Evolutionary conservation across 2,329 filamentous ascomycete genomes (phyloP).

Genomic region (Cytospora leucostoma): DNA sequence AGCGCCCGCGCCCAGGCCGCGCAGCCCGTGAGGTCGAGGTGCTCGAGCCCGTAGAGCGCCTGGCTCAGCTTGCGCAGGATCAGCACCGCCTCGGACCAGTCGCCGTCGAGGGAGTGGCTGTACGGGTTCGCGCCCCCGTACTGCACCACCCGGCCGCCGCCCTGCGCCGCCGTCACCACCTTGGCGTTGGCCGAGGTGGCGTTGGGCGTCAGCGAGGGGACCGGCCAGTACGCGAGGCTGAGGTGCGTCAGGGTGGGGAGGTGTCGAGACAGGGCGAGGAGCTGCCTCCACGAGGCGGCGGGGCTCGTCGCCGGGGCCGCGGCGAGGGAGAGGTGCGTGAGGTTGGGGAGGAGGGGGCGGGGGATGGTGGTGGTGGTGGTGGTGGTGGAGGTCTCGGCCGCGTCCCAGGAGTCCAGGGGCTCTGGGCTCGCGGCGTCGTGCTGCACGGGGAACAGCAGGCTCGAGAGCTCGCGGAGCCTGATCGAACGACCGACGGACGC

Average conservation of each 20-base stretch:
- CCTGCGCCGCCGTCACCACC: constrained; percentile 47
- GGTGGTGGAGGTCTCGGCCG: constrained; percentile 34
- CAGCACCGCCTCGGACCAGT: constrained; percentile 61
- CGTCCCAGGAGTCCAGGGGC: constrained; percentile 58
- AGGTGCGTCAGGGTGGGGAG: constrained; percentile 60
- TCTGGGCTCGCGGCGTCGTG: constrained; percentile 23
- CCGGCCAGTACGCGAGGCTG: constrained; percentile 63
- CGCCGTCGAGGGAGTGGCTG: constrained; percentile 58
- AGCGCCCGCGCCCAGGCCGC: constrained; percentile 55
- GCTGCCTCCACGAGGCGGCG: constrained; percentile 58
- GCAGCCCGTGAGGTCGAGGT: constrained; percentile 63
- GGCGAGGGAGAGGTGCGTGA: constrained; percentile 63
- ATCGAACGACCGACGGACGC: constrained; percentile 54
- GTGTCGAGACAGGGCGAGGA: constrained; percentile 55
- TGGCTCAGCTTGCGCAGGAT: constrained; percentile 57
- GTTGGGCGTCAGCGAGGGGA: constrained; percentile 58
- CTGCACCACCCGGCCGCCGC: constrained; percentile 46
- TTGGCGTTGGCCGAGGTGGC: constrained; percentile 51
- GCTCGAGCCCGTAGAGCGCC: constrained; percentile 59
- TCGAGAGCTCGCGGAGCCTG: constrained; percentile 52
- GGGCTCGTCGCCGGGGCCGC: constrained; percentile 39
- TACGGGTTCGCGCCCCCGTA: constrained; percentile 60
- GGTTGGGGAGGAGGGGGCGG: constrained; percentile 51
- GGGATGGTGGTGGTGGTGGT: constrained; percentile 35
- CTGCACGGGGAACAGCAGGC: constrained; percentile 51